Evolutionary conservation across 1,139 yeast species (phyloP).

Genomic region (Yamadazyma dendronema): DNA sequence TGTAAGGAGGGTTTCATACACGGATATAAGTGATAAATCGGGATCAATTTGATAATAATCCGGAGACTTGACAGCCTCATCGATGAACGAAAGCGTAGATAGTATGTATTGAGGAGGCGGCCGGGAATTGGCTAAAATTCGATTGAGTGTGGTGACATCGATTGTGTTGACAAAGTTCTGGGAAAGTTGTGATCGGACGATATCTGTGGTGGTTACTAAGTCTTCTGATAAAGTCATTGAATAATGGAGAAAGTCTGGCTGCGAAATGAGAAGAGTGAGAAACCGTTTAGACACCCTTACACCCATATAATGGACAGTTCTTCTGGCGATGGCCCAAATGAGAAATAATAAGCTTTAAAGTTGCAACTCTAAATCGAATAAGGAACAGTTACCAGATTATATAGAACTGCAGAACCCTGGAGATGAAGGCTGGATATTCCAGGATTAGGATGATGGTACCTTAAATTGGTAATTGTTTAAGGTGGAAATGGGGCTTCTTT

Average conservation of each 20-base stretch:
- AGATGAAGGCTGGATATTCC: no score
- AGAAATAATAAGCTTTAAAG: no score
- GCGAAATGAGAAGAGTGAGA: not conserved
- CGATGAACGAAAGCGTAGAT: constrained; percentile 6
- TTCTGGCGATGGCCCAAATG: no score
- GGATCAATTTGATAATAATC: constrained; percentile 21
- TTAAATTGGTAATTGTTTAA: no score
- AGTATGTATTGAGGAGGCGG: constrained; percentile 1
- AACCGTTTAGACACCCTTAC: no score
- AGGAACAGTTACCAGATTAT: no score
- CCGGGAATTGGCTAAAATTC: not conserved
- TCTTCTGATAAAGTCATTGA: not conserved
- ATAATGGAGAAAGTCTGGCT: no score
- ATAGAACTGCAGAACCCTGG: no score
- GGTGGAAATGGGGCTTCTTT: no score
- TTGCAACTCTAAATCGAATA: no score
- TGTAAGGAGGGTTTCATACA: constrained; percentile 23
- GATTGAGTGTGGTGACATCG: constrained; percentile 3
- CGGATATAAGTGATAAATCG: constrained; percentile 16
- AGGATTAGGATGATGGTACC: no score
- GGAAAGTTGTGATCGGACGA: not conserved
- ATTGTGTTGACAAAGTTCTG: not conserved
- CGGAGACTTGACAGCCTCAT: constrained; percentile 5
- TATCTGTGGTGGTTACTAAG: not conserved
- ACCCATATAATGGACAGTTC: no score